phyloP scores from a whole-genome alignment of 2,329 filamentous ascomycete genomes.

The Colletotrichum sublineola region DNA sequence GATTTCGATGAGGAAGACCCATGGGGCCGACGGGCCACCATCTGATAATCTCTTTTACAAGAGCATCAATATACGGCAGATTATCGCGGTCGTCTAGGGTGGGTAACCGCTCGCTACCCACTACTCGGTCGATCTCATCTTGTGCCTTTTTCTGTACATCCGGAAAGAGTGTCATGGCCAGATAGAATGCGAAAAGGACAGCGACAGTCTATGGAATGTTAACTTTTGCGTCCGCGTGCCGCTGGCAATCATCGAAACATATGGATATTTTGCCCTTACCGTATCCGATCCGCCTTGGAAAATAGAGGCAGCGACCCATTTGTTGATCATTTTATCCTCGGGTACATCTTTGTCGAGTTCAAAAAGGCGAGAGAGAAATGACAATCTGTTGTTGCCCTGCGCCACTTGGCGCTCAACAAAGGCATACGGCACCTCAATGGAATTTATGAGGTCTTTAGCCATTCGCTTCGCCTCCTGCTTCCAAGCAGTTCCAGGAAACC shows the following conservation, averaged over 20 bases:
- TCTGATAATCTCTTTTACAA: constrained; percentile 68
- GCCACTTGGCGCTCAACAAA: constrained; percentile 46
- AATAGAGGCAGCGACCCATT: constrained; percentile 27
- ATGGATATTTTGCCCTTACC: neutral
- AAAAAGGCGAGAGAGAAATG: constrained; percentile 16
- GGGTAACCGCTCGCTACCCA: constrained; percentile 62
- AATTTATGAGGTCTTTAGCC: constrained; percentile 9
- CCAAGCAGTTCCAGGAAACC: constrained; percentile 42
- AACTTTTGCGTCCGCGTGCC: neutral
- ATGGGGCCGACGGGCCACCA: constrained; percentile 67
- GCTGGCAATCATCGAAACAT: neutral
- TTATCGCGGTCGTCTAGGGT: constrained; percentile 60
- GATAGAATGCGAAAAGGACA: constrained; percentile 56
- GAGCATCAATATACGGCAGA: constrained; percentile 66
- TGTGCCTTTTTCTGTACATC: constrained; percentile 62
- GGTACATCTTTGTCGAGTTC: neutral
- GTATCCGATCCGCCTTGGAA: constrained; percentile 35
- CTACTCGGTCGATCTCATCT: constrained; percentile 64
- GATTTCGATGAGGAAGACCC: constrained; percentile 52
- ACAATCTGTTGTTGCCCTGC: neutral
- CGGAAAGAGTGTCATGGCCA: constrained; percentile 62
- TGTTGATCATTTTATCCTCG: neutral
- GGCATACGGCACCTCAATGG: constrained; percentile 29
- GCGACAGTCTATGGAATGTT: constrained; percentile 40
- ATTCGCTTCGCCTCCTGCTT: constrained; percentile 33